Evolutionary conservation across 2,329 filamentous ascomycete species (phyloP).

Genomic region (Neophaeococcomyces mojaviensis): DNA sequence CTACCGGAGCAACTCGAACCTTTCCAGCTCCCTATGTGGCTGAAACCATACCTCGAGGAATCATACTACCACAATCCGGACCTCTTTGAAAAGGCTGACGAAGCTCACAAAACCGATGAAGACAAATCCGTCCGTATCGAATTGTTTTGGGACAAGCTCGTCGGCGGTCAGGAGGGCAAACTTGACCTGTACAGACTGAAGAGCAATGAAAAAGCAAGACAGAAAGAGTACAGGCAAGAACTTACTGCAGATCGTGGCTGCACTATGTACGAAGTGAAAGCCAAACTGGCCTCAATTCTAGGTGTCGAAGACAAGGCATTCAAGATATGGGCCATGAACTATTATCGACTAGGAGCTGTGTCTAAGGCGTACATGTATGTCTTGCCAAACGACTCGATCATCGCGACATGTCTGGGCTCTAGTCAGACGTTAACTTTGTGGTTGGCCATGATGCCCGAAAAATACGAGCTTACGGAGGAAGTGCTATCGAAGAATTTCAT

Average conservation of each 20-base stretch:
- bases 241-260: conserved; percentile 1
- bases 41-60: conserved; percentile 33
- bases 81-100: conserved; percentile 11
- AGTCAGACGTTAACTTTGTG: conserved; percentile 17
- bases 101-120: conserved; percentile 16
- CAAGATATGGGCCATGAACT: conserved; percentile 15
- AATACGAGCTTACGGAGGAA: conserved; percentile 16
- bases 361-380: conserved; percentile 11
- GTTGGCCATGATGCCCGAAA: conserved; percentile 17
- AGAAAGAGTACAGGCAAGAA: conserved; percentile 11
- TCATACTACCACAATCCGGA: conserved; percentile 15
- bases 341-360: conserved; percentile 13
- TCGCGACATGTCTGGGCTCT: conserved; percentile 2
- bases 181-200: conserved; percentile 37
- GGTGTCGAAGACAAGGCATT: conserved; percentile 11
- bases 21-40: conserved; percentile 40
- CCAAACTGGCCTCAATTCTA: conserved; percentile 11
- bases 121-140: conserved; percentile 29
- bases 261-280: conserved; percentile 14
- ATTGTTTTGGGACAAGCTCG: conserved; percentile 31
- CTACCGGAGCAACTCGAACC: conserved; percentile 37
- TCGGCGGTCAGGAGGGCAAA: conserved; percentile 30
- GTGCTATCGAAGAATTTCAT: not conserved
- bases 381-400: conserved; percentile 8
- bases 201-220: conserved; percentile 6